Conservation (phyloP, 1,139 yeast genomes). For the Nakaseomyces bracarensis region DNA sequence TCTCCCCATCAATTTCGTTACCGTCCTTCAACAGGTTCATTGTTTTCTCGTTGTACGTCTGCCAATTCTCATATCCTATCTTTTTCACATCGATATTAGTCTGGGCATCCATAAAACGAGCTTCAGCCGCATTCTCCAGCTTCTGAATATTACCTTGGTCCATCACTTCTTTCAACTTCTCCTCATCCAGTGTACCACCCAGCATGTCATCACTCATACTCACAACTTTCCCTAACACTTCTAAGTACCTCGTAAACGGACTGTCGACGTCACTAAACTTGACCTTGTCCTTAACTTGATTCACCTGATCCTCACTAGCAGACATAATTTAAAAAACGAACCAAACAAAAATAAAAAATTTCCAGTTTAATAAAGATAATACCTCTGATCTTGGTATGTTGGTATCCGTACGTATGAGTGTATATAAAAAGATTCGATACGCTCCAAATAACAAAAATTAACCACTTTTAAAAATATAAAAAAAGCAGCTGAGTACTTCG, state of each 20-base stretch:
- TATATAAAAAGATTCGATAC: too few relatives aligned
- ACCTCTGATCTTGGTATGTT: too few relatives aligned
- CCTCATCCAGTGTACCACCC: conserved; percentile 15
- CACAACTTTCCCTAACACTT: conserved; percentile 16
- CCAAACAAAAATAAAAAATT: background rate
- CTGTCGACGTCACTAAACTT: conserved; percentile 22
- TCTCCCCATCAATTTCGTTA: conserved; percentile 13
- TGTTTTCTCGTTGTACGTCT: conserved; percentile 15
- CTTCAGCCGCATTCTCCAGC: conserved; percentile 14
- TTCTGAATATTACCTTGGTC: conserved; percentile 11
- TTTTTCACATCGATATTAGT: conserved; percentile 22
- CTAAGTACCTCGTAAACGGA: conserved; percentile 22
- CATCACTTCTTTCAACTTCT: conserved; percentile 10
- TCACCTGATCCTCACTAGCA: conserved; percentile 12
- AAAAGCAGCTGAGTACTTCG: too few relatives aligned
- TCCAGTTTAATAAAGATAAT: too few relatives aligned
- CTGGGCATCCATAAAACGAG: conserved; percentile 21
- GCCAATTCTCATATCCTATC: conserved; percentile 20
- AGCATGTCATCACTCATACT: conserved; percentile 16
- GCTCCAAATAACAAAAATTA: too few relatives aligned
- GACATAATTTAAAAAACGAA: conserved; percentile 12
- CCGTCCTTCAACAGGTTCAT: conserved; percentile 12
- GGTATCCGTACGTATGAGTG: too few relatives aligned
- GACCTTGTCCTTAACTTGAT: conserved; percentile 22
- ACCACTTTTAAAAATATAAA: too few relatives aligned